Evolutionary conservation across 805 yeast species (phyloP).

Genomic region (Schizosaccharomyces lindneri): DNA sequence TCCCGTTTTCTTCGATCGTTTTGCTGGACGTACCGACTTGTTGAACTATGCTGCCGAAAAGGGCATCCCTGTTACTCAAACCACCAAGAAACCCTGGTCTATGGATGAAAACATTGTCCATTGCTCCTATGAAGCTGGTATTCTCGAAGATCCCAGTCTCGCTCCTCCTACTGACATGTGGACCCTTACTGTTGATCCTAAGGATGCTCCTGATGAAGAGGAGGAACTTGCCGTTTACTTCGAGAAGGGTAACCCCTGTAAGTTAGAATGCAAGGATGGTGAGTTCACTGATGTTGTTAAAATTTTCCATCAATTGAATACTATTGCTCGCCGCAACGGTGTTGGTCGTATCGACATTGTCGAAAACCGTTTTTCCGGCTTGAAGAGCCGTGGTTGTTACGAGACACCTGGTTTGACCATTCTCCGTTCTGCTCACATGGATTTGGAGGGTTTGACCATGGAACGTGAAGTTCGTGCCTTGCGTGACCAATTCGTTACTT

Average conservation of each 20-base stretch:
- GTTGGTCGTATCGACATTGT: slow-evolving; percentile 98
- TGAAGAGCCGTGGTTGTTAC: slow-evolving; percentile 97
- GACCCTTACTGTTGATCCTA: slow-evolving; percentile 91
- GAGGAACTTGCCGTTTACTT: slow-evolving; percentile 69
- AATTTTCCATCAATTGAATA: slow-evolving; percentile 74
- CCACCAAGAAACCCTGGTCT: slow-evolving; percentile 98
- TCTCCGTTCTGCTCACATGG: slow-evolving; percentile 82
- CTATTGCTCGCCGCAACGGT: slow-evolving; percentile 95
- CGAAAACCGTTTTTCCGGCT: slow-evolving; percentile 95
- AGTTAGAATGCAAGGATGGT: slow-evolving; percentile 39
- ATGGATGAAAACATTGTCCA: slow-evolving; percentile 98
- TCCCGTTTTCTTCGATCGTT: slow-evolving; percentile 79
- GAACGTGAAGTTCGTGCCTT: slow-evolving; percentile 94
- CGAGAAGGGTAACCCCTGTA: slow-evolving; percentile 67
- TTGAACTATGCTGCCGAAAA: slow-evolving; percentile 81
- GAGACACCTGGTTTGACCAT: slow-evolving; percentile 96
- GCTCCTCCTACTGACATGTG: slow-evolving; percentile 99
- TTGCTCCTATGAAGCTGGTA: slow-evolving; percentile 97
- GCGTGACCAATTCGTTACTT: slow-evolving; percentile 89
- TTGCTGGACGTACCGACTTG: slow-evolving; percentile 93
- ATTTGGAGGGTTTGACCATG: slow-evolving; percentile 84
- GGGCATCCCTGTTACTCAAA: slow-evolving; percentile 84
- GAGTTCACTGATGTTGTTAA: slow-evolving; percentile 70
- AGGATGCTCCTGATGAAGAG: slow-evolving; percentile 81
- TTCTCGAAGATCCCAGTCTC: slow-evolving; percentile 91